A percentile compares a stretch with the other conserved stretches of the same genome.
These are phyloP conservation scores for Dictyostelium discoideum DNA, from an alignment of 78 protist species.

Conservation along the genomic window dicty_2.7 NC_007089.4:3519501-3520000, in stretches of 20 bases:
- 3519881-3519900: conserved; percentile 12
- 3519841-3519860: conserved; percentile 48
- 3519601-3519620: not conserved
- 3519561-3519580: not conserved
- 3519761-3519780: not conserved
- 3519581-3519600: not conserved
- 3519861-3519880: conserved; percentile 57
- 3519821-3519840: conserved; percentile 25
- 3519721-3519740: not conserved
- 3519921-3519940: conserved; percentile 37
- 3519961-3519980: conserved; percentile 32
- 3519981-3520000: not conserved
- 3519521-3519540: conserved; percentile 20
- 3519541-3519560: conserved; percentile 1
- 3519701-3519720: not conserved
- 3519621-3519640: not conserved
- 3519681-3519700: no score
- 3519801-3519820: not conserved
- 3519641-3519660: not conserved
- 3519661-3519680: no score
- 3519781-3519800: not conserved
- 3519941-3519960: conserved; percentile 58
- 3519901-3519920: not conserved
- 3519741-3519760: not conserved
- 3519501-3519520: conserved; percentile 32